phyloP scores from a whole-genome alignment of 2,329 filamentous ascomycete species.

The Periconia sp. region DNA sequence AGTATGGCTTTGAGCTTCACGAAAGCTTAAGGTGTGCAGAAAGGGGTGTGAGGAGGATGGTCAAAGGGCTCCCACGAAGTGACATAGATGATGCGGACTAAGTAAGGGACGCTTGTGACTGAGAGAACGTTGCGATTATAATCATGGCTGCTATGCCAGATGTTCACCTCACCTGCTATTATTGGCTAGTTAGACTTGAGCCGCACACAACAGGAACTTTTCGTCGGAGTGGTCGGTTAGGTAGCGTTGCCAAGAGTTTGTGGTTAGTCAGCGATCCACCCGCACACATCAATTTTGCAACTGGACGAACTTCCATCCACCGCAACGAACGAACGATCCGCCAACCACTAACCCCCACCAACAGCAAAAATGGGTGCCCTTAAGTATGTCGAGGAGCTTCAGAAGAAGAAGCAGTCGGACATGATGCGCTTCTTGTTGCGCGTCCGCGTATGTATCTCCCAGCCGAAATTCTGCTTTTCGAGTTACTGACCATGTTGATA shows the following conservation, averaged over 20 bases:
- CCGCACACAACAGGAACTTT: too few species aligned
- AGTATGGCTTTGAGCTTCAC: constrained; percentile 23
- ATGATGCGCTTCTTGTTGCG: constrained; percentile 98
- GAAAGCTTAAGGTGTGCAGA: constrained; percentile 30
- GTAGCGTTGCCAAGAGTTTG: constrained; percentile 14
- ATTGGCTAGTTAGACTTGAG: too few species aligned
- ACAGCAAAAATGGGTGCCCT: constrained; percentile 86
- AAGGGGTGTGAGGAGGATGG: constrained; percentile 37
- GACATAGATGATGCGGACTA: constrained; percentile 5
- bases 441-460: constrained; percentile 55
- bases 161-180: too few species aligned
- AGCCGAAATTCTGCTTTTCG: constrained; percentile 3
- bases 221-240: background rate
- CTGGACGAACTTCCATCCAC: constrained; percentile 15
- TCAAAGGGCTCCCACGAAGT: constrained; percentile 28
- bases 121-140: background rate
- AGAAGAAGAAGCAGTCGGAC: constrained; percentile 99
- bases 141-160: background rate
- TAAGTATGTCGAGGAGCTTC: constrained; percentile 99
- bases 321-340: constrained; percentile 18
- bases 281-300: constrained; percentile 31
- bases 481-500: constrained; percentile 34
- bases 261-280: constrained; percentile 25
- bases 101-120: background rate
- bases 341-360: constrained; percentile 37